Conservation (phyloP, 306 rosid species). For the Cyamopsis tetragonoloba region DNA sequence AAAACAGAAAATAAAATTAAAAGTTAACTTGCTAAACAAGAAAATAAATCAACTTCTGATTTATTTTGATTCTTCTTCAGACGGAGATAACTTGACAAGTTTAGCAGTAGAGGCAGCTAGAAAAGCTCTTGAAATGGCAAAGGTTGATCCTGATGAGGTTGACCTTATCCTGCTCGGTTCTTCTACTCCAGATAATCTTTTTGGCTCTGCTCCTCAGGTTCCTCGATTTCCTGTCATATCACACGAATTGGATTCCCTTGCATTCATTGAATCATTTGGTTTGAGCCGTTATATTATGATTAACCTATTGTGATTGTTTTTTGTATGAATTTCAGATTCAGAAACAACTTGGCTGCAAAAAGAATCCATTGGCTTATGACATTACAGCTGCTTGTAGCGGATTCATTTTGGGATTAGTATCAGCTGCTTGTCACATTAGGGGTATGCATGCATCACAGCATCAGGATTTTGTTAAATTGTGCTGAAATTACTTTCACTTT, state of each 20-base stretch:
- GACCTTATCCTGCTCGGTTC: slow-evolving; percentile 95
- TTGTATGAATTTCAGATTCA: slow-evolving; percentile 37
- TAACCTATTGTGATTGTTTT: no score
- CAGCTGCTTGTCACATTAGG: slow-evolving; percentile 93
- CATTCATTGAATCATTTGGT: no score
- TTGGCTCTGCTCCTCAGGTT: slow-evolving; percentile 93
- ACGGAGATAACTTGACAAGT: slow-evolving; percentile 55
- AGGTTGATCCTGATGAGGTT: slow-evolving; percentile 75
- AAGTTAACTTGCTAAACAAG: slow-evolving; percentile 16
- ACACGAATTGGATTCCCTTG: slow-evolving; percentile 15
- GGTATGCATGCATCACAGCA: slow-evolving; percentile 58
- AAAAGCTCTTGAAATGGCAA: slow-evolving; percentile 95
- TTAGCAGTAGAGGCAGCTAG: slow-evolving; percentile 73
- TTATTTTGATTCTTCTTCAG: slow-evolving; percentile 43
- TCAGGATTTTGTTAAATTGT: slow-evolving; percentile 18
- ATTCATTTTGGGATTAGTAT: slow-evolving; percentile 79
- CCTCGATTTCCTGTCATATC: background rate
- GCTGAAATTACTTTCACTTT: slow-evolving; percentile 20
- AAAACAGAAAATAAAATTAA: no score
- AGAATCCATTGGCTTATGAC: slow-evolving; percentile 80
- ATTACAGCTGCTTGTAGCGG: slow-evolving; percentile 99
- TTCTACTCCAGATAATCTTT: slow-evolving; percentile 94
- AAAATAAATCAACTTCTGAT: no score
- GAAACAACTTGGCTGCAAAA: slow-evolving; percentile 78
- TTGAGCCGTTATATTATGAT: no score